phyloP scores from a whole-genome alignment of 1,284 basidiomycete species.

The Gomphus bonarii region DNA sequence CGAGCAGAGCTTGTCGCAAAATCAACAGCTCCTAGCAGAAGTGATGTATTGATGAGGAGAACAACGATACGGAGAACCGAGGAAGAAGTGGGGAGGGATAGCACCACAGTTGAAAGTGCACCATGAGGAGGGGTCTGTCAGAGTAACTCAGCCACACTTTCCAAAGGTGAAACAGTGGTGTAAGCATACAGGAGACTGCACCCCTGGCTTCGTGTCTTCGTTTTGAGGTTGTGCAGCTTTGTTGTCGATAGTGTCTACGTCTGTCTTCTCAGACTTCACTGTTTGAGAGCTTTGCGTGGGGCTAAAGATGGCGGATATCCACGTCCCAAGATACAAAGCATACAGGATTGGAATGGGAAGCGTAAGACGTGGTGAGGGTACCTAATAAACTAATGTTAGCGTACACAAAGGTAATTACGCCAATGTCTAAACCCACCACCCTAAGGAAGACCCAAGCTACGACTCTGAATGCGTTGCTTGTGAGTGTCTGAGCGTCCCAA shows the following conservation, averaged over 20 bases:
- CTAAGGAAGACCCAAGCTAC: conserved; percentile 4
- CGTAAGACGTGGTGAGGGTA: conserved; percentile 2
- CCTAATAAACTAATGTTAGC: background rate
- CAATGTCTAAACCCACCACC: background rate
- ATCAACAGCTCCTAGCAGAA: conserved; percentile 41
- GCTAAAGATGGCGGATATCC: background rate
- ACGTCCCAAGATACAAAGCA: conserved; percentile 4
- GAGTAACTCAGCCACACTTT: background rate
- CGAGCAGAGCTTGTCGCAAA: conserved; percentile 41
- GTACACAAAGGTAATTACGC: background rate
- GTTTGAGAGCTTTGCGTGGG: background rate
- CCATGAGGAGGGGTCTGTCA: background rate
- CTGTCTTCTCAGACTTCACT: background rate
- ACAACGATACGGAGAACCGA: background rate
- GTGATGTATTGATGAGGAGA: conserved; percentile 38
- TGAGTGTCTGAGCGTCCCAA: background rate
- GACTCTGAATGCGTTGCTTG: conserved; percentile 4
- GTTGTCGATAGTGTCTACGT: background rate
- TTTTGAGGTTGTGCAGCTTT: background rate
- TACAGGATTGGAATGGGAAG: background rate
- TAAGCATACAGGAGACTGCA: background rate
- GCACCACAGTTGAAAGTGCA: background rate
- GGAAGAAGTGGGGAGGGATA: conserved; percentile 8
- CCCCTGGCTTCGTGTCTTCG: background rate
- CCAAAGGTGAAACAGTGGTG: background rate